Evolutionary conservation across 2,329 filamentous ascomycete species (phyloP), one percentile per base, ranked within the genome.

Genomic region (Penicillium hesseltinei): DNA sequence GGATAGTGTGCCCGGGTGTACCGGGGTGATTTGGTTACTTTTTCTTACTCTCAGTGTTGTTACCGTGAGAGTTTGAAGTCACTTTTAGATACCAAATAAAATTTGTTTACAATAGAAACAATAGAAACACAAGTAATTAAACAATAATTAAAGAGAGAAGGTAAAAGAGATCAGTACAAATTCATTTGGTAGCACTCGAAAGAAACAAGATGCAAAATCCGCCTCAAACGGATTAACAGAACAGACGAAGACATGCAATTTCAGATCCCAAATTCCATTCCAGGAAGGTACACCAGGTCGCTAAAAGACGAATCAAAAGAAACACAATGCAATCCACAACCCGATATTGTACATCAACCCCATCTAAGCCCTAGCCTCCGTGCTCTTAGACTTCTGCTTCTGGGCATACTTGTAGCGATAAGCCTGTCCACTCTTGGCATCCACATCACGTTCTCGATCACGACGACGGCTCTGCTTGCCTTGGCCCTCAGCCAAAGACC

Each of bases 321-420:
- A 53, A 25, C 17, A 36, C 51, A 49, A 49, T 35, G 17, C 44
- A 49, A 49, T 33, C 27, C 54, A 36, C 21, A 47, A 6, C 15
- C 19, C 31, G n/a, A 29, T 51, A 53, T 47, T n/a, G 27, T 53
- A 56, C 54, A 56, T 46, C 43, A 33, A 48, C 15, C 33, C 19
- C 35, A 38, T 23, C 46, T 59, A 65, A 25, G 54, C 40, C 45
- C 56, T 65, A 38, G 56, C 53, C 38, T 64, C 62, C 10, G 46
- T 43, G 50, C 52, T 61, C 51, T 46, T 59, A n/a, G 65, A 50
- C 46, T 57, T 59, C 39, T 51, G 47, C 42, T 62, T 62, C 42
- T 59, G 58, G 5, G 57, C 67, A 62, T 75, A 72, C 57, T 75
- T 75, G 57, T 77, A 77, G 49, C 66, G 67, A 63, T 77, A 77